Evolutionary conservation across 345 rosid genomes (phyloP), one percentile per base, ranked within the genome.

Genomic region (Hibiscus syriacus): DNA sequence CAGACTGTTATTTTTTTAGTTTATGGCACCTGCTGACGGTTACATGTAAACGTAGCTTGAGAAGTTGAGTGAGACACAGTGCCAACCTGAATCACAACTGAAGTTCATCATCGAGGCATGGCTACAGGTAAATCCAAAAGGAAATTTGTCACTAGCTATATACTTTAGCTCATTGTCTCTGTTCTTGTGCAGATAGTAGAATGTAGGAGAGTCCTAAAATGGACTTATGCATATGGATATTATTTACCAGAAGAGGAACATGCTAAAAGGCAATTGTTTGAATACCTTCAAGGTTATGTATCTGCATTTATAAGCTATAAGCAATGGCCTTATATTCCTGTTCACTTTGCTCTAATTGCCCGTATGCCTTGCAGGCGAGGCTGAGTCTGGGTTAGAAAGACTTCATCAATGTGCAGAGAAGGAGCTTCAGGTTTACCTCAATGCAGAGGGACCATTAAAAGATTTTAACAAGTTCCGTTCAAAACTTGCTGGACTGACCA

Each of bases 321-420:
- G 53, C 46, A 57, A 23, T 29, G 56, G 36, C 27, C 64, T 22
- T 43, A 49, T 63, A 55, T 49, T 22, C 41, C 8, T 52, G 39
- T 62, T 11, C 8, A 38, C 25, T 60, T 14, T 27, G 62, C 30
- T 59, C 56, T 74, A 16, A 63, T 13, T 19, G 10, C 52, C 30
- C 39, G 46, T 58, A 13, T 70, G 32, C 17, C 34, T 14, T 78
- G 46, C 79, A 90, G 96, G 96, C 6, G 93, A 90, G 70, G 96
- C 96, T 12, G 93, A 90, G 80, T 82, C 92, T 26, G 92, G 96
- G 22, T 81, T 89, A 77, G 96, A 89, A 69, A 79, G 96, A 13
- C 96, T 89, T 74, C 96, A 89, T 81, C 92, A 87, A 70, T 87
- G 96, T 63, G 92, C 90, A 30, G 96, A 89, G 80, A 89, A 89